Conservation (phyloP, 495 filamentous ascomycete species). For the Penicillium waksmanii region DNA sequence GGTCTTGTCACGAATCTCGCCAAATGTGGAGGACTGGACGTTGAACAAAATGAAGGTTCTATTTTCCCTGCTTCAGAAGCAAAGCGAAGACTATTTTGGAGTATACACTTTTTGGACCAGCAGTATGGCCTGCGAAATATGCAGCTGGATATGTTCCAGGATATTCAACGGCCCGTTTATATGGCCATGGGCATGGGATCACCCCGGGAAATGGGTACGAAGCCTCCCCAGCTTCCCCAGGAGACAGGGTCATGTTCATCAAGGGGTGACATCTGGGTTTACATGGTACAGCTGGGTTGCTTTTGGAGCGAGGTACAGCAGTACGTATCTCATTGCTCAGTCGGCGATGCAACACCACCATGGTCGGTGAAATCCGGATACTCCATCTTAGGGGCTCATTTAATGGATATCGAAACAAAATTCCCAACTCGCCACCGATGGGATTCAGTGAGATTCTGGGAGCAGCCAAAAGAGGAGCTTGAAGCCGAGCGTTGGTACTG, state of each 20-base stretch:
- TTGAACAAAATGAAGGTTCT: conserved; percentile 33
- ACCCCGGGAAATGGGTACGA: conserved; percentile 18
- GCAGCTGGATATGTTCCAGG: conserved; percentile 36
- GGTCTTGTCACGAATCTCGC: conserved; percentile 33
- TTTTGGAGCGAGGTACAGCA: conserved; percentile 46
- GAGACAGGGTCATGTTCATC: conserved; percentile 33
- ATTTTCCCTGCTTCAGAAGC: conserved; percentile 31
- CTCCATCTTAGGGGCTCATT: conserved; percentile 43
- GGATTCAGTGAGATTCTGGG: conserved; percentile 46
- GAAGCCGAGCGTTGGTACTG: conserved; percentile 42
- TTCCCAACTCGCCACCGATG: conserved; percentile 45
- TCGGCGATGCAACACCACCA: conserved; percentile 41
- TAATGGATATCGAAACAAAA: conserved; percentile 47
- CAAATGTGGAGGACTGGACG: conserved; percentile 42
- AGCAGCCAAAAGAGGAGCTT: conserved; percentile 40
- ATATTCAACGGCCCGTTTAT: conserved; percentile 36
- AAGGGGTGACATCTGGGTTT: conserved; percentile 46
- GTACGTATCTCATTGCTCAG: conserved; percentile 43
- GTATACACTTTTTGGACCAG: conserved; percentile 46
- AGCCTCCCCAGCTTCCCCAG: conserved; percentile 30
- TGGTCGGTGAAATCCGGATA: conserved; percentile 49
- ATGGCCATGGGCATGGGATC: conserved; percentile 21
- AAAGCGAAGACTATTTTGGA: conserved; percentile 46
- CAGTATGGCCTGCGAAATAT: conserved; percentile 42
- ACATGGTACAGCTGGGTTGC: conserved; percentile 40